Evolutionary conservation across 2,329 filamentous ascomycete genomes (phyloP), one percentile per base, ranked within the genome.

Genomic region (Fusarium gaditjirri): DNA sequence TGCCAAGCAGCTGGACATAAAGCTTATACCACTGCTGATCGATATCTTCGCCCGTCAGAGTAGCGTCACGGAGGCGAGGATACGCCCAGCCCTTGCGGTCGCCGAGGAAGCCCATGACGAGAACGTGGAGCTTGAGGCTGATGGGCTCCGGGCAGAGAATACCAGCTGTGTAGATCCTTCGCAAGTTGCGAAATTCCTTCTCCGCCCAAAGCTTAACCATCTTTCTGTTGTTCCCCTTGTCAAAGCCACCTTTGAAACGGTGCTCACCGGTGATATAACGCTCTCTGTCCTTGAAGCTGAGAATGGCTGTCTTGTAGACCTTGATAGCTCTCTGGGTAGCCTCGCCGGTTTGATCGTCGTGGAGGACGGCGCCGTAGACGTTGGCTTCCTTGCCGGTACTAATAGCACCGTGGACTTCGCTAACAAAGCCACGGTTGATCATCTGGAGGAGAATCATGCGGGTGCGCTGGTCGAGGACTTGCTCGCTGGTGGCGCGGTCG

Each of bases 181-280:
- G 91, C 78, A 99, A 83, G 82, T 99, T 99, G 44, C 96, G 90
- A 85, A 97, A 97, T 83, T 99, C 96, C 84, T 99, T 99, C 84
- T 99, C 95, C 0, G 97, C 97, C 96, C 96, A 99, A 29, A 98
- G 87, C 82, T 97, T 97, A 75, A 99, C 95, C 95, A 98, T 98
- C 75, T 95, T 94, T 53, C 95, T 90, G 84, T 94, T 97, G 83
- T 94, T 97, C 74, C 93, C 93, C 86, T 98, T 98, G 83, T 95
- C 96, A 80, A 95, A 96, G 54, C 95, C 95, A 69, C 91, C 88
- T 75, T 94, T 90, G 86, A 99, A 99, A 29, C 96, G 88, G 83
- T 95, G 94, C 83, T 99, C 96, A 73, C 96, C 96, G 2, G 92
- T 93, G 70, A 99, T 96, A 82, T 99, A 99, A 78, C 94, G 92